phyloP scores from a whole-genome alignment of 495 filamentous ascomycete genomes.

The Lophiostoma macrostomum region DNA sequence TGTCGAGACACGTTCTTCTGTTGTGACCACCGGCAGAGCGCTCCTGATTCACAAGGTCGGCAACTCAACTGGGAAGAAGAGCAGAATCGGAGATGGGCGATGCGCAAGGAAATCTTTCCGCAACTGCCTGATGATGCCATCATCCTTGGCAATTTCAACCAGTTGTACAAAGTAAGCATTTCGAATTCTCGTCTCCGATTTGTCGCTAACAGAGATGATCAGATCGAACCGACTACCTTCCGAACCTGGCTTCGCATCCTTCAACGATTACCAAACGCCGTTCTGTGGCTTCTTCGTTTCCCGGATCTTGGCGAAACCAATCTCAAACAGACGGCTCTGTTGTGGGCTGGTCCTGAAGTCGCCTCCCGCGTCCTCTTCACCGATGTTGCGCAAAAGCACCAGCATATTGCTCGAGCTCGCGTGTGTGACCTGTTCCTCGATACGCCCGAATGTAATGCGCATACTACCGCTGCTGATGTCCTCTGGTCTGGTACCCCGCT shows the following conservation, averaged over 20 bases:
- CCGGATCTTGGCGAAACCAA: constrained; percentile 89
- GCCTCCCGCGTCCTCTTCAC: constrained; percentile 94
- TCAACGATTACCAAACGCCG: constrained; percentile 76
- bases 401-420: constrained; percentile 88
- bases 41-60: constrained; percentile 66
- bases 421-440: constrained; percentile 94
- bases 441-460: constrained; percentile 96
- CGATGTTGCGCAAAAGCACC: constrained; percentile 91
- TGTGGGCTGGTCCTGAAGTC: constrained; percentile 82
- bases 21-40: constrained; percentile 94
- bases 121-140: constrained; percentile 76
- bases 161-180: constrained; percentile 87
- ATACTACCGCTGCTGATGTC: constrained; percentile 95
- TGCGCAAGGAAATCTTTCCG: constrained; percentile 95
- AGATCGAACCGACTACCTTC: constrained; percentile 98
- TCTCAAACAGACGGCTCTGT: constrained; percentile 70
- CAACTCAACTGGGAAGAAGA: constrained; percentile 80
- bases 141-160: constrained; percentile 98
- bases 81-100: constrained; percentile 77
- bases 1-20: constrained; percentile 97
- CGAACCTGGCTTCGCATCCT: constrained; percentile 95
- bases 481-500: constrained; percentile 95
- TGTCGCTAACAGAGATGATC: constrained; percentile 3
- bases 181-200: neutral
- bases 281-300: constrained; percentile 95